Base-by-base conservation (phyloP, 371 early-diverging fungal genomes). In the Syncephalastrum contaminatum region DNA sequence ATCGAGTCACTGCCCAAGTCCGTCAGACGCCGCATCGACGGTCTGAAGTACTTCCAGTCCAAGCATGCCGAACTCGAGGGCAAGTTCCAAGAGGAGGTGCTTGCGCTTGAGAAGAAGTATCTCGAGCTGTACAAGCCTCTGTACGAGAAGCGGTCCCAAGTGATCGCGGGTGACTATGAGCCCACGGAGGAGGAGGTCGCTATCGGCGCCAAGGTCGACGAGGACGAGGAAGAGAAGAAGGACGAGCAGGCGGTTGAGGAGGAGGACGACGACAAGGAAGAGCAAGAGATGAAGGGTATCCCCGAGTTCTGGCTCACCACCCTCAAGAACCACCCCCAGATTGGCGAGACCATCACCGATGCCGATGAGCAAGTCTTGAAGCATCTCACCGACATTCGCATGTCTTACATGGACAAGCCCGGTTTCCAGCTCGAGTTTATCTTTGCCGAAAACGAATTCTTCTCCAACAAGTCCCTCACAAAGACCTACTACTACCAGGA, bases 251-350 rank as follows among this genome's bases (percentile, higher is more conserved):
- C 54, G 14, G 48, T 52, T 30, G 76, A 79, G 22, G 69, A 75
- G 16, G 66, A 71, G 16, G 70, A 64, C 20, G 70, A 64, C 6
- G 63, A 70, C 4, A 64, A 66, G 19, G 70, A 70, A 10, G 66
- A 64, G 27, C 62, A 64, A 43, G 36, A 30, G 10, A 30, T 30
- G 36, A 30, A 30, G 36, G 67, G 71, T 16, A 82, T 91, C 47
- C 91, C 91, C 54, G 87, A 88, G 59, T 98, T 98, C 86, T 98
- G 99, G 99, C 79, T 95, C 40, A 93, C 94, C 20, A 80, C 85
- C 30, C 75, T 98, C 67, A 88, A 91, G 77, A 93, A 88, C 75
- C 84, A 92, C 75, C 85, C 88, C 50, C 81, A 83, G 60, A 77
- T 95, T 53, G 69, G 62, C 43, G 92, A 94, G 46, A 70, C 85